Evolutionary conservation across 352 stramenopile genomes (phyloP).

Genomic region (Globisporangium yorkense): DNA sequence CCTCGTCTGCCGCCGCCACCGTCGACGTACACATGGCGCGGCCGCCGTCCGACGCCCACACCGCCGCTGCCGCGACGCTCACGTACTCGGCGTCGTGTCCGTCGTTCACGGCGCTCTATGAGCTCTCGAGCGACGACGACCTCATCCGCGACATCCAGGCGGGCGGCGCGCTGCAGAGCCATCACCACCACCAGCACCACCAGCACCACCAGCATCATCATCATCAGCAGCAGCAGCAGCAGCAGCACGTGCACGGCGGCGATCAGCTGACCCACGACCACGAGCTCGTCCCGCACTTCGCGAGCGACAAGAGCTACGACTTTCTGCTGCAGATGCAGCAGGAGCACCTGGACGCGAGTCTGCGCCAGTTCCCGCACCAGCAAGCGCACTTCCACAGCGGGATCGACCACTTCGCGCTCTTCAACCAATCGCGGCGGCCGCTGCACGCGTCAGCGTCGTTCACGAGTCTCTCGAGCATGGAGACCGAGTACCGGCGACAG

Average conservation of each 20-base stretch:
- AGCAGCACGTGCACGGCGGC: background rate
- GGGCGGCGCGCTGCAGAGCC: background rate
- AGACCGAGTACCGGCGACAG: slow-evolving; percentile 50
- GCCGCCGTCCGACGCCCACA: background rate
- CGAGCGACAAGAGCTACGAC: slow-evolving; percentile 37
- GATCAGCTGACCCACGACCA: background rate
- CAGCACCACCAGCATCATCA: background rate
- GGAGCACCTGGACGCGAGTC: slow-evolving; percentile 25
- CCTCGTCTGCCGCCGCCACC: background rate
- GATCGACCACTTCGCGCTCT: slow-evolving; percentile 16
- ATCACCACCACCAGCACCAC: background rate
- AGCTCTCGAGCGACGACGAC: slow-evolving; percentile 41
- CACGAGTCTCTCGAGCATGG: slow-evolving; percentile 68
- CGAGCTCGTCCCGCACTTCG: background rate
- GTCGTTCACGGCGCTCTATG: slow-evolving; percentile 64
- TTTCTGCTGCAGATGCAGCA: slow-evolving; percentile 59
- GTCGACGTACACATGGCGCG: slow-evolving; percentile 4
- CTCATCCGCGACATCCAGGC: slow-evolving; percentile 32
- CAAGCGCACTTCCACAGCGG: slow-evolving; percentile 19
- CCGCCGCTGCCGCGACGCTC: slow-evolving; percentile 16
- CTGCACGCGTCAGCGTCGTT: slow-evolving; percentile 70
- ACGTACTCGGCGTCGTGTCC: slow-evolving; percentile 72
- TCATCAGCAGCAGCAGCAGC: background rate
- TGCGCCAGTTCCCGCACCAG: slow-evolving; percentile 40
- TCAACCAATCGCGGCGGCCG: slow-evolving; percentile 23